Evolutionary conservation across 2,329 filamentous ascomycete species (phyloP).

Genomic region (Colletotrichum sp.): DNA sequence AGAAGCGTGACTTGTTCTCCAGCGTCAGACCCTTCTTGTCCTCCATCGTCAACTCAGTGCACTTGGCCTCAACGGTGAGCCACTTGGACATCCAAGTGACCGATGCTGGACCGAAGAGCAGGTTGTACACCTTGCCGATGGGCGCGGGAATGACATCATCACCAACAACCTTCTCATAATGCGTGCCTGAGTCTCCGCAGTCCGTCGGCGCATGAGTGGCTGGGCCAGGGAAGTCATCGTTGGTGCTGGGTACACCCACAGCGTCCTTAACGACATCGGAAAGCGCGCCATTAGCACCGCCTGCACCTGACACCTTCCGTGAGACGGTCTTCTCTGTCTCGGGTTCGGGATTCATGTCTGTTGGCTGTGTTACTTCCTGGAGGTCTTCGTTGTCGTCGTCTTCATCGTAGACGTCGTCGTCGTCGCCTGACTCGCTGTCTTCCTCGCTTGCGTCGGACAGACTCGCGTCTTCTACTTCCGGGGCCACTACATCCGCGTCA

Average conservation of each 20-base stretch:
- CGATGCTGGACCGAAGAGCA: slow-evolving; percentile 85
- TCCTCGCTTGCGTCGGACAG: slow-evolving; percentile 59
- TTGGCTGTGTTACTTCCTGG: slow-evolving; percentile 36
- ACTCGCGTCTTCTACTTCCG: slow-evolving; percentile 52
- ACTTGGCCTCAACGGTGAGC: slow-evolving; percentile 87
- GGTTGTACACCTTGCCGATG: slow-evolving; percentile 86
- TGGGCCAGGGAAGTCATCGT: slow-evolving; percentile 83
- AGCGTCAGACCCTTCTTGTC: slow-evolving; percentile 79
- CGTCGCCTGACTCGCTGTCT: slow-evolving; percentile 65
- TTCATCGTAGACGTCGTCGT: slow-evolving; percentile 79
- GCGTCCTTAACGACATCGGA: slow-evolving; percentile 57
- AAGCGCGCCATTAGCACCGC: slow-evolving; percentile 45
- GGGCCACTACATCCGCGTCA: slow-evolving; percentile 43
- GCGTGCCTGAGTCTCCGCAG: slow-evolving; percentile 77
- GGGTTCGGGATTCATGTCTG: slow-evolving; percentile 50
- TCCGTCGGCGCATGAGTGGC: slow-evolving; percentile 81
- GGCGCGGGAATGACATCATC: slow-evolving; percentile 89
- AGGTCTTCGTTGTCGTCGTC: slow-evolving; percentile 76
- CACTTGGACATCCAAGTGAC: slow-evolving; percentile 85
- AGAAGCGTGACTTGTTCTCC: slow-evolving; percentile 77
- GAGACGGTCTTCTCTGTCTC: slow-evolving; percentile 66
- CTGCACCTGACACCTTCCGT: slow-evolving; percentile 73
- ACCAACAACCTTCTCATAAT: slow-evolving; percentile 84
- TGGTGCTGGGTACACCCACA: slow-evolving; percentile 43
- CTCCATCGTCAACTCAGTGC: slow-evolving; percentile 83